phyloP scores from a whole-genome alignment of 2,329 filamentous ascomycete species.

The Exophiala mesophila region DNA sequence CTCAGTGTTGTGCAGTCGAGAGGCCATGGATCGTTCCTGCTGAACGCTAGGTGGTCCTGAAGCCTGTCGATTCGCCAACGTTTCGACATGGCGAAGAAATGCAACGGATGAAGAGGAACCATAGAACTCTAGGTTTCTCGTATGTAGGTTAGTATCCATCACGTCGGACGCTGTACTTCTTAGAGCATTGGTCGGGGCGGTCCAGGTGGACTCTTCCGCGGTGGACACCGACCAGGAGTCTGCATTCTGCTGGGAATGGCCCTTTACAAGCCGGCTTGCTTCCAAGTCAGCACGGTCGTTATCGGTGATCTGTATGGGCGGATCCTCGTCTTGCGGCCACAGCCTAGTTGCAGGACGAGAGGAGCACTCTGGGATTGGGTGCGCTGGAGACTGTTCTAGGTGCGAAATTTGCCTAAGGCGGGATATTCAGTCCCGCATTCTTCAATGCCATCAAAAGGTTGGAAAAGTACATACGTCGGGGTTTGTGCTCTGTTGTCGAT shows the following conservation, averaged over 20 bases:
- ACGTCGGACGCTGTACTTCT: slow-evolving; percentile 34
- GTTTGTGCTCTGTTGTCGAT: slow-evolving; percentile 1
- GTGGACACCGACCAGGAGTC: neutral
- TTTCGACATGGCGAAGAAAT: slow-evolving; percentile 34
- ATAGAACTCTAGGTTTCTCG: slow-evolving; percentile 45
- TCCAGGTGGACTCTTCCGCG: neutral
- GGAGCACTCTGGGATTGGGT: no score
- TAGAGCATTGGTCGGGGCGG: neutral
- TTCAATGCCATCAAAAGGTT: neutral
- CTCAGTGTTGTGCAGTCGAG: slow-evolving; percentile 43
- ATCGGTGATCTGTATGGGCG: no score
- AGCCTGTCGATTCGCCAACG: slow-evolving; percentile 33
- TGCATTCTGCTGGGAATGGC: neutral
- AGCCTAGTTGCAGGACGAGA: neutral
- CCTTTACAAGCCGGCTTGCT: neutral
- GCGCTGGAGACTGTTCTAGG: no score
- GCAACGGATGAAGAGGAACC: slow-evolving; percentile 46
- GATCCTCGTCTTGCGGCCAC: neutral
- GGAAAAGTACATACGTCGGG: neutral
- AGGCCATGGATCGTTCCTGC: slow-evolving; percentile 38
- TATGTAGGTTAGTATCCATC: slow-evolving; percentile 43
- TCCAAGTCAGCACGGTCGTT: neutral
- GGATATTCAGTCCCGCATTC: no score
- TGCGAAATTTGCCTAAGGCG: neutral
- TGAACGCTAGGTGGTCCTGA: slow-evolving; percentile 12